These are phyloP conservation scores for Globisporangium iwayamae DNA, from an alignment of 352 stramenopile species.

Conservation along the genomic window DNA sequence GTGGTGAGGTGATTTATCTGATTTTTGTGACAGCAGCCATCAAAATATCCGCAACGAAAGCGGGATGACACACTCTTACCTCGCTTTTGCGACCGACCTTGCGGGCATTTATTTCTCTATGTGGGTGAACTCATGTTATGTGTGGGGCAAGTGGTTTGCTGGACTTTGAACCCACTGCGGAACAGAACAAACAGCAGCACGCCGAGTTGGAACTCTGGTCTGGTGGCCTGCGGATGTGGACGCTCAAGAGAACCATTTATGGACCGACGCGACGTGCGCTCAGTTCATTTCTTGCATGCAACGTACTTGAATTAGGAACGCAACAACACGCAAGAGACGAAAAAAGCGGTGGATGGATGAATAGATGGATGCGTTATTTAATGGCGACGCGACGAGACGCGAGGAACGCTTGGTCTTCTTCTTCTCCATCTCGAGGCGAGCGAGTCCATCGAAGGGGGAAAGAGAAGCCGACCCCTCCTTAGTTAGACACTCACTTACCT, in stretches of 20 bases:
- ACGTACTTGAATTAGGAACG: neutral
- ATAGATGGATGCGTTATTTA: conserved; percentile 8
- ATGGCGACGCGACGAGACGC: conserved; percentile 3
- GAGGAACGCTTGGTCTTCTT: neutral
- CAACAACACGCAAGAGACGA: neutral
- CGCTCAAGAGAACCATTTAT: neutral
- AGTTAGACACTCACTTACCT: neutral
- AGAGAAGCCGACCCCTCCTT: neutral
- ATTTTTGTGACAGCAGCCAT: neutral
- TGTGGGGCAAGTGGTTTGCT: neutral
- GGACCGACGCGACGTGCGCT: too few relatives aligned
- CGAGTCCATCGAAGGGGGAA: neutral
- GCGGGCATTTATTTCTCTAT: neutral
- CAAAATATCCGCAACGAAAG: neutral
- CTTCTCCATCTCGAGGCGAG: neutral
- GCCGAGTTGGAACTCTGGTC: neutral
- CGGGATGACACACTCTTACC: neutral
- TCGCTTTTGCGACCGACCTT: neutral
- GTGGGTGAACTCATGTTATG: neutral
- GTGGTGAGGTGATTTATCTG: neutral
- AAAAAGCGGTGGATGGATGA: neutral
- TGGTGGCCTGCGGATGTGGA: neutral
- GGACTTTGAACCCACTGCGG: neutral
- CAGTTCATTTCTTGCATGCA: neutral
- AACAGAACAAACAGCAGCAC: neutral